Percentiles rank a stretch among this genome's conserved stretches.
These are phyloP conservation scores for Fusarium buxicola DNA, from an alignment of 2,329 filamentous ascomycete genomes.

Conservation along the genomic window DNA sequence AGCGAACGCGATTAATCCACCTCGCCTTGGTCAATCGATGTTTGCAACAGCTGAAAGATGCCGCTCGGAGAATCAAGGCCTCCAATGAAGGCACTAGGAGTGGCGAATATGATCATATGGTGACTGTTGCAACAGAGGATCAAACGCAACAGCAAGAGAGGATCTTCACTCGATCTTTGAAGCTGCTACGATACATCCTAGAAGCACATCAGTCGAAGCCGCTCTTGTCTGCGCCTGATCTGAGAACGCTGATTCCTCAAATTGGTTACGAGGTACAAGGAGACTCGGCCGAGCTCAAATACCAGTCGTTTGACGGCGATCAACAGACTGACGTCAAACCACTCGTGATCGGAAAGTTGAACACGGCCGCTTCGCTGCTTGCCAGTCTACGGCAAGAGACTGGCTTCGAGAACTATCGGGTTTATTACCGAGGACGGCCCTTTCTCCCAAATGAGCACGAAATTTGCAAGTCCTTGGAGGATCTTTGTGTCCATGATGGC, in stretches of 20 bases:
- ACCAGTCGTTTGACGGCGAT: slow-evolving; percentile 77
- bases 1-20: slow-evolving; percentile 69
- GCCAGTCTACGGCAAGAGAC: slow-evolving; percentile 75
- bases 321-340: slow-evolving; percentile 69
- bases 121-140: slow-evolving; percentile 59
- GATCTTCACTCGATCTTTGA: slow-evolving; percentile 75
- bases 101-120: slow-evolving; percentile 65
- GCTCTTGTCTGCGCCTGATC: slow-evolving; percentile 69
- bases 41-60: slow-evolving; percentile 73
- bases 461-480: slow-evolving; percentile 71
- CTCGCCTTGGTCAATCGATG: slow-evolving; percentile 79
- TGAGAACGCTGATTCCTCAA: slow-evolving; percentile 64
- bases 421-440: slow-evolving; percentile 77
- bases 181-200: slow-evolving; percentile 75
- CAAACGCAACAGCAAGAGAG: slow-evolving; percentile 64
- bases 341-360: slow-evolving; percentile 74
- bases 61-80: slow-evolving; percentile 66
- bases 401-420: slow-evolving; percentile 79
- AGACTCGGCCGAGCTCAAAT: slow-evolving; percentile 74
- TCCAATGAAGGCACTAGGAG: slow-evolving; percentile 57
- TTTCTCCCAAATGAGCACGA: slow-evolving; percentile 71
- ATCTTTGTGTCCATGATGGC: slow-evolving; percentile 74
- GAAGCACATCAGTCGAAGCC: slow-evolving; percentile 71
- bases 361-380: slow-evolving; percentile 77
- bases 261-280: slow-evolving; percentile 68